Percentiles rank a stretch among this genome's conserved stretches.
phyloP scores from a whole-genome alignment of 1,284 basidiomycete genomes.

The Pseudozyma thailandica region DNA sequence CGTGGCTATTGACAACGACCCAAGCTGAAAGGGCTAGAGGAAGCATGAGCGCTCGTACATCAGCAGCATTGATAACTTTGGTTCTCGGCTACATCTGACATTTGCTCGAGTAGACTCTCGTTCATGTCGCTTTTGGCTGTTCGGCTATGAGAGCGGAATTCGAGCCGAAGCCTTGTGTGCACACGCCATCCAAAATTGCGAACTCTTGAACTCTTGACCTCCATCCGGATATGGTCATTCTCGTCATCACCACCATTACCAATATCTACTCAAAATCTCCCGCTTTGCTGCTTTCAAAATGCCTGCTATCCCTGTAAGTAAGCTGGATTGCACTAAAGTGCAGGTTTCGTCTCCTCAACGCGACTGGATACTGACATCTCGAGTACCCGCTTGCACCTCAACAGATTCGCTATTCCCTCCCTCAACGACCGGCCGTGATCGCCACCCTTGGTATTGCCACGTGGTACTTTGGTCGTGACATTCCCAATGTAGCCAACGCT shows the following conservation, averaged over 20 bases:
- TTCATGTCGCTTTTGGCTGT: too few species aligned
- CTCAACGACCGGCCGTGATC: constrained; percentile 22
- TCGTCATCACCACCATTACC: too few species aligned
- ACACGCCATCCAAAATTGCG: background rate
- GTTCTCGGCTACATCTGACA: too few species aligned
- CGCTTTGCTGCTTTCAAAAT: background rate
- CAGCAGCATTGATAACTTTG: too few species aligned
- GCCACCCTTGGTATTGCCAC: constrained; percentile 15
- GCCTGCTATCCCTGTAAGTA: background rate
- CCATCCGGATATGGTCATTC: background rate
- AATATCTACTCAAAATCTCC: background rate
- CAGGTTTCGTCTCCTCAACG: too few species aligned
- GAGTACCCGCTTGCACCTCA: background rate
- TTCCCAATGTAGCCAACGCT: constrained; percentile 29
- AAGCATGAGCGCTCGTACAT: too few species aligned
- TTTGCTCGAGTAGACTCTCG: too few species aligned
- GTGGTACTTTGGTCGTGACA: constrained; percentile 34
- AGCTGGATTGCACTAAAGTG: background rate
- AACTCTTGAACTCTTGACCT: background rate
- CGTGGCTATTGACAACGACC: too few species aligned
- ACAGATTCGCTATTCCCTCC: constrained; percentile 38
- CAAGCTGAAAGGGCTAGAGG: too few species aligned
- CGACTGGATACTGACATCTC: background rate
- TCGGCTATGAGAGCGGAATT: background rate
- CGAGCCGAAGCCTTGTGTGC: background rate